Percentiles rank a stretch among this genome's conserved stretches.
Evolutionary conservation across 768 basidiomycete species (phyloP).

Genomic region (Hypsizygus marmoreus): DNA sequence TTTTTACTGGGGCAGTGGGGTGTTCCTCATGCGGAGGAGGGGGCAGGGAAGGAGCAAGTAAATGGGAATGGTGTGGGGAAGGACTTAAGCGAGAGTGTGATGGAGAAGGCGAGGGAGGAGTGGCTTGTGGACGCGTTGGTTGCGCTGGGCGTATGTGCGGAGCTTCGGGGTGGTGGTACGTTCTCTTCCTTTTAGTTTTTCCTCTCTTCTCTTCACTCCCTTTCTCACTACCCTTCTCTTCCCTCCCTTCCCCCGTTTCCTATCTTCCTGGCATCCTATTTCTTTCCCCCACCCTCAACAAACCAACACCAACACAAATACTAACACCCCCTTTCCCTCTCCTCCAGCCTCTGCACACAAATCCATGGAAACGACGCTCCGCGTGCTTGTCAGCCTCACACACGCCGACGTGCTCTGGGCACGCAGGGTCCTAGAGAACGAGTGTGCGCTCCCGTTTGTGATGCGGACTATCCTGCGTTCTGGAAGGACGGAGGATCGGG

Average conservation of each 20-base stretch:
- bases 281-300: too few species aligned
- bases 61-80: constrained; percentile 7
- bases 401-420: constrained; percentile 65
- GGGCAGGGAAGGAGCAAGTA: constrained; percentile 3
- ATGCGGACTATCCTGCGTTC: constrained; percentile 42
- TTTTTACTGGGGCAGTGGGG: constrained; percentile 64
- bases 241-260: too few species aligned
- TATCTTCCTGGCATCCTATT: too few species aligned
- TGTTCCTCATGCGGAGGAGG: constrained; percentile 11
- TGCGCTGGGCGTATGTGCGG: constrained; percentile 51
- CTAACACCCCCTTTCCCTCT: too few species aligned
- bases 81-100: constrained; percentile 10
- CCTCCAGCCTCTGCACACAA: constrained; percentile 26
- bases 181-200: constrained; percentile 1
- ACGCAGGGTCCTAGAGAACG: constrained; percentile 46
- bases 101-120: constrained; percentile 40
- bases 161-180: constrained; percentile 31
- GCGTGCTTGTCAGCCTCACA: constrained; percentile 72
- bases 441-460: constrained; percentile 47
- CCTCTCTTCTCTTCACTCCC: too few species aligned
- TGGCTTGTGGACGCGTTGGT: constrained; percentile 52
- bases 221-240: too few species aligned
- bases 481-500: constrained; percentile 8
- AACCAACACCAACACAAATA: too few species aligned
- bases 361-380: constrained; percentile 60